These are phyloP conservation scores for Suillus sp. DNA, from an alignment of 768 basidiomycete genomes.

Conservation along the genomic window DNA sequence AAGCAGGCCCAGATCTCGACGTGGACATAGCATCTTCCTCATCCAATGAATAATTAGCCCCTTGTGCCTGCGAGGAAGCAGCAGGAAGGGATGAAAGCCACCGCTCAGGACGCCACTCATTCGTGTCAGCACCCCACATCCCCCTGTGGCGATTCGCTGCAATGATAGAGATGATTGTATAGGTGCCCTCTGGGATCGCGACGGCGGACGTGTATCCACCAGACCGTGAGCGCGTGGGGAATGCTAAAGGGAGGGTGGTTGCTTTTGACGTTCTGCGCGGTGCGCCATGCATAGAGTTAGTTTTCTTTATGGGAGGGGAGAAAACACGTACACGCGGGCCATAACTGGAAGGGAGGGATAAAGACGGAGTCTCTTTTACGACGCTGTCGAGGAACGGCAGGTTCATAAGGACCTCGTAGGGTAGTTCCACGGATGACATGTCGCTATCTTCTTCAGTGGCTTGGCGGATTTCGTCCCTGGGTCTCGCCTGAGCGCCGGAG, in stretches of 20 bases:
- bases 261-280: slow-evolving; percentile 37
- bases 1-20: neutral
- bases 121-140: slow-evolving; percentile 49
- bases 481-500: slow-evolving; percentile 40
- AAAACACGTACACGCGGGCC: slow-evolving; percentile 26
- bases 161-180: slow-evolving; percentile 39
- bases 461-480: slow-evolving; percentile 38
- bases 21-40: slow-evolving; percentile 18
- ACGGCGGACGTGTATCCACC: slow-evolving; percentile 33
- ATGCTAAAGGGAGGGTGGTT: slow-evolving; percentile 41
- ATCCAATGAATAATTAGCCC: slow-evolving; percentile 12
- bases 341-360: slow-evolving; percentile 23
- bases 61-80: slow-evolving; percentile 24
- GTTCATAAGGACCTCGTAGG: slow-evolving; percentile 39
- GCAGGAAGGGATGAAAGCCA: slow-evolving; percentile 44
- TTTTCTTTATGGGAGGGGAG: neutral
- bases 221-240: slow-evolving; percentile 38
- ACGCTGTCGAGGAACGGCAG: slow-evolving; percentile 42
- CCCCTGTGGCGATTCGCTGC: slow-evolving; percentile 40
- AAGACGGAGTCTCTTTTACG: slow-evolving; percentile 44
- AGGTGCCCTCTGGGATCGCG: slow-evolving; percentile 32
- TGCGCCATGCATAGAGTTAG: neutral
- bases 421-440: slow-evolving; percentile 23
- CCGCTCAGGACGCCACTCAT: slow-evolving; percentile 53
- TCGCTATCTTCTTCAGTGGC: slow-evolving; percentile 14